These are phyloP conservation scores for Arabidopsis lyrata DNA, from an alignment of 441 rosid genomes.

Conservation along the genomic window DNA sequence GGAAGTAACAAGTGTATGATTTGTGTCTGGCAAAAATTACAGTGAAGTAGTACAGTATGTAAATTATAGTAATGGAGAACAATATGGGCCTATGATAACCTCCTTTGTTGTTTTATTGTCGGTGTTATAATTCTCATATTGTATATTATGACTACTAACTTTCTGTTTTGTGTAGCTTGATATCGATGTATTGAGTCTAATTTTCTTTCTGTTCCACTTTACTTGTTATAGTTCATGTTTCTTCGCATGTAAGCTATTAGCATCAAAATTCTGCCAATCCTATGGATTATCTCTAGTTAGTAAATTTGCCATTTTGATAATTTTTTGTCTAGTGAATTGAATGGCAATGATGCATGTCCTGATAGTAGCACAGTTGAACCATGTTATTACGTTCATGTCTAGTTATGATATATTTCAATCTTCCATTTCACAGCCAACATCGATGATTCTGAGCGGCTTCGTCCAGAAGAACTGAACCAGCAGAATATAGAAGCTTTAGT, in stretches of 20 bases:
- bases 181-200: slow-evolving; percentile 1
- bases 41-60: not conserved
- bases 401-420: slow-evolving; percentile 26
- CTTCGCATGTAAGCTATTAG: not conserved
- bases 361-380: slow-evolving; percentile 18
- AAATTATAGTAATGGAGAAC: not conserved
- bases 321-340: not conserved
- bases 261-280: slow-evolving; percentile 3
- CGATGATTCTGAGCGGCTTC: slow-evolving; percentile 87
- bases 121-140: not conserved
- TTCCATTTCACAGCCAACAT: slow-evolving; percentile 59
- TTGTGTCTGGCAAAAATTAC: not conserved
- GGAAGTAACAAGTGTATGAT: not conserved
- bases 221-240: slow-evolving; percentile 5
- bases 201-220: not conserved
- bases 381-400: slow-evolving; percentile 5
- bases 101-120: slow-evolving; percentile 2
- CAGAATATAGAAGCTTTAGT: slow-evolving; percentile 98
- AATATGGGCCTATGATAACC: not conserved
- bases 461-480: slow-evolving; percentile 97
- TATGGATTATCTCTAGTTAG: slow-evolving; percentile 5
- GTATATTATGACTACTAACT: not conserved
- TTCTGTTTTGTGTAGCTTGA: slow-evolving; percentile 14
- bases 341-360: slow-evolving; percentile 18
- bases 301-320: not conserved